Conservation (phyloP, 768 basidiomycete species). For the Suillus tomentosus region DNA sequence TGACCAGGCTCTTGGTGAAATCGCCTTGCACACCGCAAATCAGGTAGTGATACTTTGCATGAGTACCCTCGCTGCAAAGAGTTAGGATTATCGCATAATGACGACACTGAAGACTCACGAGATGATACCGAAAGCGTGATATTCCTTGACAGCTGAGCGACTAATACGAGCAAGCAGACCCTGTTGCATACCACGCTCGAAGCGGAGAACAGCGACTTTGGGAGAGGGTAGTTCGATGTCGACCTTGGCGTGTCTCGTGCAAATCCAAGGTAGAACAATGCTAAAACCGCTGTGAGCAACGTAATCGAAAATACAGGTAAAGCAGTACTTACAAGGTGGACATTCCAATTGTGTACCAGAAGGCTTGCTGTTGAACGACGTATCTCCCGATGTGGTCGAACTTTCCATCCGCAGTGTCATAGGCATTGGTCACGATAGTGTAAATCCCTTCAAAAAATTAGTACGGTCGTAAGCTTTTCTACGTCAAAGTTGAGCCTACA, state of each 20-base stretch:
- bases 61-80: constrained; percentile 58
- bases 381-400: constrained; percentile 60
- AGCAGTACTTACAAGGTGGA: constrained; percentile 59
- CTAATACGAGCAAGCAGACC: constrained; percentile 75
- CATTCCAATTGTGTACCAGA: constrained; percentile 78
- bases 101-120: constrained; percentile 47
- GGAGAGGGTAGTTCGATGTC: constrained; percentile 82
- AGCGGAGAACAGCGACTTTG: constrained; percentile 78
- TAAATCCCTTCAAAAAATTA: constrained; percentile 54
- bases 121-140: constrained; percentile 80
- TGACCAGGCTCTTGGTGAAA: constrained; percentile 73
- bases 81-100: constrained; percentile 12
- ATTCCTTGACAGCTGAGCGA: constrained; percentile 74
- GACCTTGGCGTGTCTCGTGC: constrained; percentile 69
- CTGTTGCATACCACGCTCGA: constrained; percentile 84
- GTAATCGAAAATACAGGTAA: not conserved
- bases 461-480: not conserved
- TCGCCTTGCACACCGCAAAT: constrained; percentile 83
- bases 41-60: constrained; percentile 79
- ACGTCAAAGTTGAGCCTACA: constrained; percentile 32
- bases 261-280: constrained; percentile 74
- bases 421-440: constrained; percentile 67
- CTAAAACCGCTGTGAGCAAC: constrained; percentile 38
- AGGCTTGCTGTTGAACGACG: constrained; percentile 68
- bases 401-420: constrained; percentile 50